These are phyloP conservation scores for Kwoniella newhampshirensis DNA, from an alignment of 768 basidiomycete genomes.

Conservation along the genomic window DNA sequence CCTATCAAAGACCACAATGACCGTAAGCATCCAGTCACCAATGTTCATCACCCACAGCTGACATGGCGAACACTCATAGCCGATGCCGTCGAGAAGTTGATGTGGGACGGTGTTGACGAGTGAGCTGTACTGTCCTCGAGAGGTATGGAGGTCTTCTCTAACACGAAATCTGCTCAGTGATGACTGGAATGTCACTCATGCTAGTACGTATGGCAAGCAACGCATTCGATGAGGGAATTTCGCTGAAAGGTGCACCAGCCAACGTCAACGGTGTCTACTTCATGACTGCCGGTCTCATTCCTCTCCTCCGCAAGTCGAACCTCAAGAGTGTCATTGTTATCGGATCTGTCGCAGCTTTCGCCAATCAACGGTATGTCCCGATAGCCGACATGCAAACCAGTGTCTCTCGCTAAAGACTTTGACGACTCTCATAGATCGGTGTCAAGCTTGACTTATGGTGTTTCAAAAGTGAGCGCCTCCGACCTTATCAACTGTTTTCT, in stretches of 20 bases:
- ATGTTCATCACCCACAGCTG: background rate
- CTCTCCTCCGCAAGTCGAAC: conserved; percentile 27
- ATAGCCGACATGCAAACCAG: too few species aligned
- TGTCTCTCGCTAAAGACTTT: too few species aligned
- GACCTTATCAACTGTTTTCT: background rate
- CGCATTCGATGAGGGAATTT: background rate
- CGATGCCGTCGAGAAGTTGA: conserved; percentile 18
- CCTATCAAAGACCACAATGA: conserved; percentile 20
- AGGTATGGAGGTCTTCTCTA: background rate
- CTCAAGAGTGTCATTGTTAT: conserved; percentile 27
- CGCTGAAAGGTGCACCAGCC: conserved; percentile 1
- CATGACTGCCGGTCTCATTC: conserved; percentile 26
- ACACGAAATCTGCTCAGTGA: background rate
- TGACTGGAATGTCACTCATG: conserved; percentile 20
- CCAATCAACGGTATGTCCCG: conserved; percentile 18
- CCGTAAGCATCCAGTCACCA: conserved; percentile 4
- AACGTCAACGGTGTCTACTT: conserved; percentile 31
- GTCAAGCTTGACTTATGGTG: conserved; percentile 23
- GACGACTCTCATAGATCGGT: conserved; percentile 3
- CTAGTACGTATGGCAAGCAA: too few species aligned
- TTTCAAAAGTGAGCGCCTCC: conserved; percentile 27
- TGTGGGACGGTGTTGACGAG: conserved; percentile 30
- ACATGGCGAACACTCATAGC: conserved; percentile 2
- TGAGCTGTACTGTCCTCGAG: conserved; percentile 3
- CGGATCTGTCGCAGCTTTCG: conserved; percentile 28